Conservation (phyloP, 1,284 basidiomycete species). For the Ganoderma resinaceum region DNA sequence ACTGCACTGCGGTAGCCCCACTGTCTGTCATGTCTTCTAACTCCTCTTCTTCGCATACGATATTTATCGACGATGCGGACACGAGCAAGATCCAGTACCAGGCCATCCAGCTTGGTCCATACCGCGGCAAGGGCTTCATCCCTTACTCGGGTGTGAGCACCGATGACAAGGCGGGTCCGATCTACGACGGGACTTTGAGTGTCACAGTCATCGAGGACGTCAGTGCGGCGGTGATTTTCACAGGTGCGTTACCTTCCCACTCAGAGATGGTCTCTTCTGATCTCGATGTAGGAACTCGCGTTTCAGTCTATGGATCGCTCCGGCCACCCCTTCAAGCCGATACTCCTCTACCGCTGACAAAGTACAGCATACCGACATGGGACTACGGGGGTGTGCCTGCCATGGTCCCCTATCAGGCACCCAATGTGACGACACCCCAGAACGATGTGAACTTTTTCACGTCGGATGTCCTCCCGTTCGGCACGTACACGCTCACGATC, state of each 20-base stretch:
- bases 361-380: slow-evolving; percentile 16
- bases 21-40: background rate
- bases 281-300: background rate
- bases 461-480: slow-evolving; percentile 7
- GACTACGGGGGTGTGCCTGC: slow-evolving; percentile 12
- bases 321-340: background rate
- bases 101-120: slow-evolving; percentile 8
- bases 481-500: slow-evolving; percentile 16
- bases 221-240: slow-evolving; percentile 6
- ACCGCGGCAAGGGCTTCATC: slow-evolving; percentile 3
- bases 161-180: background rate
- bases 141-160: background rate
- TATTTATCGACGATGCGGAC: slow-evolving; percentile 4
- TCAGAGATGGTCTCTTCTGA: background rate
- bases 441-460: slow-evolving; percentile 19
- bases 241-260: background rate
- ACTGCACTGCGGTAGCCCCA: background rate
- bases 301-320: background rate
- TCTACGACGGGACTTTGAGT: slow-evolving; percentile 3
- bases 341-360: slow-evolving; percentile 1
- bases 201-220: slow-evolving; percentile 2
- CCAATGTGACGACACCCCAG: slow-evolving; percentile 9
- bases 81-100: background rate
- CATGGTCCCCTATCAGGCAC: slow-evolving; percentile 11
- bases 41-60: background rate